Conservation (phyloP, 345 rosid genomes). For the Acer campestre region DNA sequence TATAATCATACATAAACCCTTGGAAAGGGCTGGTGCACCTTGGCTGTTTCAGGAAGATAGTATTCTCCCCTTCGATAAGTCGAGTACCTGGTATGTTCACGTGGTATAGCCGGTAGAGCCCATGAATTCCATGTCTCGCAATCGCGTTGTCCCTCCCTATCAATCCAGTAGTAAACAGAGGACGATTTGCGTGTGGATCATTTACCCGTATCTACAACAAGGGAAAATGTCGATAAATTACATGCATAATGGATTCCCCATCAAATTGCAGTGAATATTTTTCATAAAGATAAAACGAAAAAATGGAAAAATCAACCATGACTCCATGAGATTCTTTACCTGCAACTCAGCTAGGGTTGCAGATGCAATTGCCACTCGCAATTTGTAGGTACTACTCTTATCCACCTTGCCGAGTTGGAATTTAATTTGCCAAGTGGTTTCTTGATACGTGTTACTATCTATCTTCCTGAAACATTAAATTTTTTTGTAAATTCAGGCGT, state of each 20-base stretch:
- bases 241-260: background rate
- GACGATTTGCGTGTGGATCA: conserved; percentile 54
- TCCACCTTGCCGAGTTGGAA: conserved; percentile 51
- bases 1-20: conserved; percentile 87
- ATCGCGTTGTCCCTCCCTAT: conserved; percentile 90
- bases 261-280: background rate
- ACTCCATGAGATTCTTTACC: conserved; percentile 43
- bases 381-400: conserved; percentile 46
- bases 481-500: too few species aligned
- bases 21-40: conserved; percentile 63
- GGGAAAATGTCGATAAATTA: background rate
- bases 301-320: background rate
- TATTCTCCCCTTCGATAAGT: conserved; percentile 71
- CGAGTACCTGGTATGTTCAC: conserved; percentile 56
- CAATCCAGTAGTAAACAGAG: conserved; percentile 77
- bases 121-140: conserved; percentile 91
- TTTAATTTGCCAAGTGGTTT: conserved; percentile 78
- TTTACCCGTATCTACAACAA: conserved; percentile 65
- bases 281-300: background rate
- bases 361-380: conserved; percentile 79
- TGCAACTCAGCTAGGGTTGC: conserved; percentile 83
- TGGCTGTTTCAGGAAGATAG: conserved; percentile 75
- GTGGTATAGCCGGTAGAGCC: conserved; percentile 64
- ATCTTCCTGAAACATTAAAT: conserved; percentile 33
- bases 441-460: conserved; percentile 39